Evolutionary conservation across 2,329 filamentous ascomycete species (phyloP).

Genomic region (Calycina herbarum): DNA sequence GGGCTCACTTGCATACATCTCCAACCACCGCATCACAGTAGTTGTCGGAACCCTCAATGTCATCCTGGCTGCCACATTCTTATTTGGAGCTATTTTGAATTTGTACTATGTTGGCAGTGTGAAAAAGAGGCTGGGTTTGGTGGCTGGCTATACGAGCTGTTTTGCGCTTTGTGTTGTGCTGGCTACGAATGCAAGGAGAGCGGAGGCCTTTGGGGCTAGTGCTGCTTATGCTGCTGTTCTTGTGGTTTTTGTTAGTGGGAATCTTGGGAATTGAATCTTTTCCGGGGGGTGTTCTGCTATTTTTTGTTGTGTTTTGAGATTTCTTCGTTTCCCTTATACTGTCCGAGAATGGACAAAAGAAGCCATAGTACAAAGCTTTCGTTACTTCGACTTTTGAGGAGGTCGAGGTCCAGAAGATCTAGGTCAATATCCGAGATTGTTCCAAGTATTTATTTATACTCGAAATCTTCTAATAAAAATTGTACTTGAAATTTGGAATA

Average conservation of each 20-base stretch:
- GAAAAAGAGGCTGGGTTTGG: background rate
- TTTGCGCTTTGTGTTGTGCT: background rate
- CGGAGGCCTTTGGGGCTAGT: background rate
- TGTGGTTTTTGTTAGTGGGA: constrained; percentile 10
- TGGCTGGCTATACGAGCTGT: background rate
- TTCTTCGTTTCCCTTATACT: no score
- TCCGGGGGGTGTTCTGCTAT: no score
- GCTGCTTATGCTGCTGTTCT: constrained; percentile 9
- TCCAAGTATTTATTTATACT: no score
- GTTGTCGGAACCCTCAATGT: background rate
- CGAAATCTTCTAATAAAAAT: no score
- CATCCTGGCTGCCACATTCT: background rate
- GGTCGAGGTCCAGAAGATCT: no score
- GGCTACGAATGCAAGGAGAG: background rate
- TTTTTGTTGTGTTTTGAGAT: no score
- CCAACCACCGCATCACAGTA: background rate
- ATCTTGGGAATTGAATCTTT: background rate
- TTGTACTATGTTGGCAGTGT: background rate
- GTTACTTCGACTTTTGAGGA: no score
- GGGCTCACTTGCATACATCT: background rate
- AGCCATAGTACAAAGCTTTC: no score
- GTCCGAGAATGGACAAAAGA: no score
- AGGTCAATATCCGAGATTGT: no score
- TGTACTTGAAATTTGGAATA: no score
- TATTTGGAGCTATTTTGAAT: background rate